phyloP scores from a whole-genome alignment of 2,329 filamentous ascomycete species.

The Claviceps pusilla region DNA sequence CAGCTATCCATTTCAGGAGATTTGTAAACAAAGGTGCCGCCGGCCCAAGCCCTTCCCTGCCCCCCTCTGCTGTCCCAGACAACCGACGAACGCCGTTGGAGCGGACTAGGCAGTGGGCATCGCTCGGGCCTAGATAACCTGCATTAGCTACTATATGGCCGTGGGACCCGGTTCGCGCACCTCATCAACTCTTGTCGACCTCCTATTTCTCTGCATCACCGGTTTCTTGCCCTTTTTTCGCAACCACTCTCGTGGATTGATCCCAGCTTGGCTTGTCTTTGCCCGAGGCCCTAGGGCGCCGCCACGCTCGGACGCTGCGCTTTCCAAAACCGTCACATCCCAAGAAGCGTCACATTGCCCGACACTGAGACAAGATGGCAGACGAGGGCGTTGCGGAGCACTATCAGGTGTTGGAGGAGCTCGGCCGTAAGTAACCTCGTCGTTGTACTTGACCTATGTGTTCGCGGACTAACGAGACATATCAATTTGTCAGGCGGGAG shows the following conservation, averaged over 20 bases:
- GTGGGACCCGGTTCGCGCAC: slow-evolving; percentile 1
- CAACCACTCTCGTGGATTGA: not conserved
- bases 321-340: not conserved
- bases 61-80: slow-evolving; percentile 21
- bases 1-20: slow-evolving; percentile 23
- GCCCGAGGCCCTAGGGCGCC: not conserved
- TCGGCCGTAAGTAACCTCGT: slow-evolving; percentile 57
- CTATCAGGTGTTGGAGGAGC: slow-evolving; percentile 91
- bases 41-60: slow-evolving; percentile 16
- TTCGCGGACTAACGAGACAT: not conserved
- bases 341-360: slow-evolving; percentile 8
- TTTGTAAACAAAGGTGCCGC: slow-evolving; percentile 24
- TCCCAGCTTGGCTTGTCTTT: not conserved
- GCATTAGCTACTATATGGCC: slow-evolving; percentile 1
- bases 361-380: slow-evolving; percentile 29
- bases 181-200: not conserved
- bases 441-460: not conserved
- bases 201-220: not conserved
- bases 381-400: slow-evolving; percentile 60
- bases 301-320: not conserved
- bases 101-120: slow-evolving; percentile 1
- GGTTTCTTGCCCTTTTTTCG: not conserved
- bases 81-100: slow-evolving; percentile 12
- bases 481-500: slow-evolving; percentile 53
- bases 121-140: slow-evolving; percentile 1